phyloP scores from a whole-genome alignment of 1,284 basidiomycete genomes.

The Cutaneotrichosporon sp. region DNA sequence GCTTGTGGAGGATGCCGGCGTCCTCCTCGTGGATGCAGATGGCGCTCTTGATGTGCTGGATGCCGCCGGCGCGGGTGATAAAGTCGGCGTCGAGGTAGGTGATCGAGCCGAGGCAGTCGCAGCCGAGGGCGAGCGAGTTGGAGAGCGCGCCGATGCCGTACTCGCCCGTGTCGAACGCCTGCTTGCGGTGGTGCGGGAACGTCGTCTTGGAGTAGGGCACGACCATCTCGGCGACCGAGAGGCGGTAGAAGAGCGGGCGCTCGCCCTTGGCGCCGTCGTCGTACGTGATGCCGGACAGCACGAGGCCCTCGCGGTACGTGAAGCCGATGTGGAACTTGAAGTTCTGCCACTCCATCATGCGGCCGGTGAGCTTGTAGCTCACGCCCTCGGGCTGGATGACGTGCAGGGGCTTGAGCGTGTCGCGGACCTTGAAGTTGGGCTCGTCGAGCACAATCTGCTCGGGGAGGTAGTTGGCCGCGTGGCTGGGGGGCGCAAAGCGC shows the following conservation, averaged over 20 bases:
- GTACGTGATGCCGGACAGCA: constrained; percentile 50
- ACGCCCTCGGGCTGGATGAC: constrained; percentile 89
- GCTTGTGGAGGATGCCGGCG: constrained; percentile 52
- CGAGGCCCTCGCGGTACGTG: constrained; percentile 49
- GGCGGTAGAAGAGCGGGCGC: constrained; percentile 53
- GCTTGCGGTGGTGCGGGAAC: constrained; percentile 53
- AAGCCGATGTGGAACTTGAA: constrained; percentile 45
- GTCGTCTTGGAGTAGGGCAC: constrained; percentile 55
- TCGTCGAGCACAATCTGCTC: constrained; percentile 50
- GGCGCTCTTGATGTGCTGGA: constrained; percentile 49
- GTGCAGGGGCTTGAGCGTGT: constrained; percentile 81
- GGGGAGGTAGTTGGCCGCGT: constrained; percentile 54
- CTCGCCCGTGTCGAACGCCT: constrained; percentile 57
- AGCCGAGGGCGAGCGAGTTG: constrained; percentile 55
- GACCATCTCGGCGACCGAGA: constrained; percentile 57
- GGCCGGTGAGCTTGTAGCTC: constrained; percentile 78
- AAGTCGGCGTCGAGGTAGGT: constrained; percentile 51
- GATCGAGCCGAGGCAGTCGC: constrained; percentile 57
- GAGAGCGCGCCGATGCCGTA: constrained; percentile 54
- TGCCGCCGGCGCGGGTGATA: constrained; percentile 46
- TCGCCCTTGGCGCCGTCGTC: constrained; percentile 46
- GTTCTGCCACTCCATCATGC: constrained; percentile 56
- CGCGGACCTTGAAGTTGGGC: constrained; percentile 63
- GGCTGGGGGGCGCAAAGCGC: constrained; percentile 54
- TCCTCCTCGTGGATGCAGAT: constrained; percentile 55